A percentile compares a stretch with the other conserved stretches of the same genome.
Evolutionary conservation across 2,329 filamentous ascomycete genomes (phyloP).

Genomic region (Penicillium digitatum): DNA sequence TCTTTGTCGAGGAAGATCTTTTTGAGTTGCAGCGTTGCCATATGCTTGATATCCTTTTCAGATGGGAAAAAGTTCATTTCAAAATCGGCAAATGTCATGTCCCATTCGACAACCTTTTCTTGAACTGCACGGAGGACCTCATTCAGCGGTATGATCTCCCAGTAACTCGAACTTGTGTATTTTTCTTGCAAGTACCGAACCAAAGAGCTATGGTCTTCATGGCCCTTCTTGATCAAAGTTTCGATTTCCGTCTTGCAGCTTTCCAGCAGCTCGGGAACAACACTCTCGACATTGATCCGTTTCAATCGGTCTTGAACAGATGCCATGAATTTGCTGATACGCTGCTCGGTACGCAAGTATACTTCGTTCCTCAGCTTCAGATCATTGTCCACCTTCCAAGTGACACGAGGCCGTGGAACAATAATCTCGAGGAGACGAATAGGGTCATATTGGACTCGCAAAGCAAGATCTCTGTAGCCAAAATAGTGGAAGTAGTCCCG

Average conservation of each 20-base stretch:
- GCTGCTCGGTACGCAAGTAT: slow-evolving; percentile 73
- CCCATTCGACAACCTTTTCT: slow-evolving; percentile 91
- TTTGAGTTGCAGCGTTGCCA: slow-evolving; percentile 87
- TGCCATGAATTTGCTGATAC: slow-evolving; percentile 79
- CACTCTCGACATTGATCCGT: slow-evolving; percentile 85
- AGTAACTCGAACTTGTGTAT: slow-evolving; percentile 92
- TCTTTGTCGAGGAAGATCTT: slow-evolving; percentile 89
- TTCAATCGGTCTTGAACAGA: slow-evolving; percentile 81
- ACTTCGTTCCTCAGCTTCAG: slow-evolving; percentile 89
- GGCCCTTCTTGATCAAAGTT: slow-evolving; percentile 68
- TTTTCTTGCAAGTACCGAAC: slow-evolving; percentile 77
- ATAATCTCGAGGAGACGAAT: slow-evolving; percentile 93
- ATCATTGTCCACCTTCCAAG: slow-evolving; percentile 97
- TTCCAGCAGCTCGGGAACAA: slow-evolving; percentile 80
- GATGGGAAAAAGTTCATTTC: slow-evolving; percentile 89
- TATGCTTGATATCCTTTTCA: slow-evolving; percentile 89
- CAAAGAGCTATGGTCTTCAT: slow-evolving; percentile 74
- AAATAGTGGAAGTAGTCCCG: slow-evolving; percentile 91
- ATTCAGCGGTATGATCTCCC: slow-evolving; percentile 93
- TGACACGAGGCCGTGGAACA: slow-evolving; percentile 82
- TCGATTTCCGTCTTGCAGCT: slow-evolving; percentile 80
- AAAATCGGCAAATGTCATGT: slow-evolving; percentile 82
- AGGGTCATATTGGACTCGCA: slow-evolving; percentile 87
- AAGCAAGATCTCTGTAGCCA: slow-evolving; percentile 75
- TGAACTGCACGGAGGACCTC: slow-evolving; percentile 83